Conservation (phyloP, 208 protist genomes). For the Trypanosoma theileri region DNA sequence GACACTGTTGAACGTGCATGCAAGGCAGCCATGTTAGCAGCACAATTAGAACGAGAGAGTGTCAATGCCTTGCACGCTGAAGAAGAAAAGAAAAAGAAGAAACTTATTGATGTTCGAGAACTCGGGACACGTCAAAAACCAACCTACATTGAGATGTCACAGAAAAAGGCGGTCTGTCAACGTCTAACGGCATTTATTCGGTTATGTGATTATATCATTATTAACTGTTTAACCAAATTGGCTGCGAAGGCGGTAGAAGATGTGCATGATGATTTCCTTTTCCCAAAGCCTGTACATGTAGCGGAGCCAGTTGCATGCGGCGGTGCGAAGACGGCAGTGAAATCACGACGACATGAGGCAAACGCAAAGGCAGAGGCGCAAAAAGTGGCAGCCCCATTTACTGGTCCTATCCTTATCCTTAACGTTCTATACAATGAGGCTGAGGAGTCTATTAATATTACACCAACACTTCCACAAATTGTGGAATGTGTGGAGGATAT, state of each 20-base stretch:
- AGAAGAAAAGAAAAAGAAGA: slow-evolving; percentile 79
- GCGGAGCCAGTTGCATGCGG: background rate
- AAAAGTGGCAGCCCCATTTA: slow-evolving; percentile 40
- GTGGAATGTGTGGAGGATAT: slow-evolving; percentile 85
- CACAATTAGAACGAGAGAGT: slow-evolving; percentile 79
- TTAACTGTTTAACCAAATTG: slow-evolving; percentile 87
- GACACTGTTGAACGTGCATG: slow-evolving; percentile 89
- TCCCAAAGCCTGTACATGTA: slow-evolving; percentile 38
- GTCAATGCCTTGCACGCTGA: slow-evolving; percentile 65
- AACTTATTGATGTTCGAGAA: slow-evolving; percentile 78
- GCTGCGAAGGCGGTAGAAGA: slow-evolving; percentile 78
- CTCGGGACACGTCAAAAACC: slow-evolving; percentile 83
- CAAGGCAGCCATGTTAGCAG: slow-evolving; percentile 89
- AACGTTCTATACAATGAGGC: slow-evolving; percentile 80
- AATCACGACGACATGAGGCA: slow-evolving; percentile 11
- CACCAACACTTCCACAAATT: slow-evolving; percentile 69
- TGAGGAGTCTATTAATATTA: slow-evolving; percentile 66
- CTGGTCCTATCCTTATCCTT: slow-evolving; percentile 71
- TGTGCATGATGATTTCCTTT: slow-evolving; percentile 67
- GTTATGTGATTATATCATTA: slow-evolving; percentile 94
- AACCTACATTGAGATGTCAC: slow-evolving; percentile 93
- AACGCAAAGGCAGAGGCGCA: slow-evolving; percentile 20
- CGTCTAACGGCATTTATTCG: slow-evolving; percentile 93
- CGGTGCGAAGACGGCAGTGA: background rate
- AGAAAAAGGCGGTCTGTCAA: slow-evolving; percentile 89